A percentile compares a stretch with the other conserved stretches of the same genome.
These are phyloP conservation scores for Tinospora cordifolia DNA, from an alignment of 164 flowering plant species.

Conservation along the genomic window DNA sequence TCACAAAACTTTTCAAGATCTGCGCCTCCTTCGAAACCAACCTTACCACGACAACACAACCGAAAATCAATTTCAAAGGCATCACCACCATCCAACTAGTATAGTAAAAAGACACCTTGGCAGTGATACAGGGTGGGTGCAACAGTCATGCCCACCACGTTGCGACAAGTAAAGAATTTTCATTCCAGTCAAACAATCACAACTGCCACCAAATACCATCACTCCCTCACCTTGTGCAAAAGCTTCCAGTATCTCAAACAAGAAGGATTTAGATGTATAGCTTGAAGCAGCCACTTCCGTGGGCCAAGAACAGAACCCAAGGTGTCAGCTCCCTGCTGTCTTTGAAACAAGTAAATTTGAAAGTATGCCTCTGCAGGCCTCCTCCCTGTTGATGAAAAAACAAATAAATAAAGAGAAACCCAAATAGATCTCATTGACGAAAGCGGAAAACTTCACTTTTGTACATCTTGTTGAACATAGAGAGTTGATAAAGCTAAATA, in stretches of 20 bases:
- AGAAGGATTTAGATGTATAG: slow-evolving; percentile 87
- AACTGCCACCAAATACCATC: background rate
- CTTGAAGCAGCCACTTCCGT: slow-evolving; percentile 52
- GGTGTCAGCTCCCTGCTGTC: slow-evolving; percentile 26
- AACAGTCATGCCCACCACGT: background rate
- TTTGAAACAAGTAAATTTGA: slow-evolving; percentile 82
- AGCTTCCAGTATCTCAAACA: slow-evolving; percentile 79
- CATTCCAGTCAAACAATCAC: background rate
- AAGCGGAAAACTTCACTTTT: no score
- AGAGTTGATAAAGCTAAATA: no score
- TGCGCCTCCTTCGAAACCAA: no score
- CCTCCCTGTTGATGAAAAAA: slow-evolving; percentile 36
- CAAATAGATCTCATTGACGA: no score
- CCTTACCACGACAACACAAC: no score
- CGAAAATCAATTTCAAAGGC: no score
- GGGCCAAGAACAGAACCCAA: slow-evolving; percentile 36
- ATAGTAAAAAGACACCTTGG: no score
- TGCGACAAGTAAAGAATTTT: background rate
- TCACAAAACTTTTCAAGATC: no score
- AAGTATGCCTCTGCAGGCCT: slow-evolving; percentile 80
- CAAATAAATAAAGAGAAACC: background rate
- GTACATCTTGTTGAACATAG: no score
- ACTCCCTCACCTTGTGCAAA: slow-evolving; percentile 33
- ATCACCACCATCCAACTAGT: no score
- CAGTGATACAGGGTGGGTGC: no score